These are phyloP conservation scores for Dactylellina haptotyla DNA, from an alignment of 2,329 filamentous ascomycete genomes.

Conservation along the genomic window DNA sequence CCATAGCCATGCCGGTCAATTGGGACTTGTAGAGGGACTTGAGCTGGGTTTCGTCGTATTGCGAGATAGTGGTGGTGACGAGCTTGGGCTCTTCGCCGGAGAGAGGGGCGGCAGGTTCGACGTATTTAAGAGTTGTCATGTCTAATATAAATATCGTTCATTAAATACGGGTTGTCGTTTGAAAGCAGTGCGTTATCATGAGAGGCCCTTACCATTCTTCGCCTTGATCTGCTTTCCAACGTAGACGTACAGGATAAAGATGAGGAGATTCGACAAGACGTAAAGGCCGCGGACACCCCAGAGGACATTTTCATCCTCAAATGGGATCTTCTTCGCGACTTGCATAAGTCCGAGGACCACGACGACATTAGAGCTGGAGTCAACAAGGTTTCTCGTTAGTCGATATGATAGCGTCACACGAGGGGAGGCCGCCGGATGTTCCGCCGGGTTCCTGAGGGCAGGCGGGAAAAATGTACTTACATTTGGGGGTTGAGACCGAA, in stretches of 20 bases:
- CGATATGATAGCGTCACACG: constrained; percentile 12
- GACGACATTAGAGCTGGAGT: constrained; percentile 83
- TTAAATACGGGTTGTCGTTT: no score
- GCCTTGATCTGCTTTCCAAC: constrained; percentile 86
- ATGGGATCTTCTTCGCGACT: constrained; percentile 92
- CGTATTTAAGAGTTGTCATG: constrained; percentile 96
- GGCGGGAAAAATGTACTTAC: constrained; percentile 24
- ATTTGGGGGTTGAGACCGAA: constrained; percentile 51
- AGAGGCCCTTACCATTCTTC: constrained; percentile 82
- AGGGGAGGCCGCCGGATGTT: not conserved
- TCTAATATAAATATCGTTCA: constrained; percentile 68
- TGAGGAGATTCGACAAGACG: constrained; percentile 80
- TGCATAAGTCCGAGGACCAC: constrained; percentile 99
- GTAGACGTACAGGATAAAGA: constrained; percentile 84
- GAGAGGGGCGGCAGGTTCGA: constrained; percentile 93
- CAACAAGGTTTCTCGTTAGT: constrained; percentile 24
- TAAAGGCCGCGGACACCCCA: constrained; percentile 73
- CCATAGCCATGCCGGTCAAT: constrained; percentile 97
- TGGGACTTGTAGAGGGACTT: constrained; percentile 86
- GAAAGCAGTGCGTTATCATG: no score
- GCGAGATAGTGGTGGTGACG: constrained; percentile 93
- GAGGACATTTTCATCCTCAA: constrained; percentile 82
- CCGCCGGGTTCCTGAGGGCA: not conserved
- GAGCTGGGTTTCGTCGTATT: constrained; percentile 90
- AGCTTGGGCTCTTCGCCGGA: constrained; percentile 94